Conservation (phyloP, 225 moss, liverwort and hornwort species). For the Physcomitrellopsis africana region DNA sequence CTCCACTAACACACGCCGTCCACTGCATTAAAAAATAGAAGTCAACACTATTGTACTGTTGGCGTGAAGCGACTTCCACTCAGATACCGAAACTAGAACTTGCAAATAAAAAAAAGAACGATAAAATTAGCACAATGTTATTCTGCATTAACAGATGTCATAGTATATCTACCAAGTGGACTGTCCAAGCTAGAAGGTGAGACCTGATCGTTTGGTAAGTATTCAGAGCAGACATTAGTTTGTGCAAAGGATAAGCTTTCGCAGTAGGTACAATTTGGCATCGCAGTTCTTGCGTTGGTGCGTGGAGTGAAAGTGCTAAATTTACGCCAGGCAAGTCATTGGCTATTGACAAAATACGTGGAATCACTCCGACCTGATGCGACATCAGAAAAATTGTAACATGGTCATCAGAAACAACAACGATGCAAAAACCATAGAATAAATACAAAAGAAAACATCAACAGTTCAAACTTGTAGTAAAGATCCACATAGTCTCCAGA, state of each 20-base stretch:
- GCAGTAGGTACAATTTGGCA: constrained; percentile 91
- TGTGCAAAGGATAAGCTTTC: constrained; percentile 78
- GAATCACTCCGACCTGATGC: constrained; percentile 85
- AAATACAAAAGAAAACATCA: constrained; percentile 16
- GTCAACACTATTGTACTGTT: constrained; percentile 14
- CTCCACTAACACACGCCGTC: constrained; percentile 88
- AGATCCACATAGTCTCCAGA: constrained; percentile 23
- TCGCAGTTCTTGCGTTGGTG: constrained; percentile 88
- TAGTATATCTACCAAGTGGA: neutral
- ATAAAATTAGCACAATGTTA: neutral
- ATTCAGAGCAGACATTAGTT: constrained; percentile 74
- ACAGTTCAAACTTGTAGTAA: constrained; percentile 27
- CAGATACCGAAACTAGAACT: constrained; percentile 16
- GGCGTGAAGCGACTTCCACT: neutral
- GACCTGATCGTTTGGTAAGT: constrained; percentile 85
- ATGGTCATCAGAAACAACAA: constrained; percentile 2
- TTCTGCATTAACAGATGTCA: constrained; percentile 15
- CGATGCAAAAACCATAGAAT: neutral
- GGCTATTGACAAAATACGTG: constrained; percentile 77
- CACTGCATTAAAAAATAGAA: constrained; percentile 48
- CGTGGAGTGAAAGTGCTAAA: constrained; percentile 95
- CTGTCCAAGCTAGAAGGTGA: constrained; percentile 22
- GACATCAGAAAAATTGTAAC: constrained; percentile 17
- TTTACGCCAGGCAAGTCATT: constrained; percentile 92
- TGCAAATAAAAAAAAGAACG: constrained; percentile 1